A percentile compares a stretch with the other conserved stretches of the same genome.
Evolutionary conservation across 169 alveolate genomes (phyloP).

Genomic region (Plasmodium falciparum): DNA sequence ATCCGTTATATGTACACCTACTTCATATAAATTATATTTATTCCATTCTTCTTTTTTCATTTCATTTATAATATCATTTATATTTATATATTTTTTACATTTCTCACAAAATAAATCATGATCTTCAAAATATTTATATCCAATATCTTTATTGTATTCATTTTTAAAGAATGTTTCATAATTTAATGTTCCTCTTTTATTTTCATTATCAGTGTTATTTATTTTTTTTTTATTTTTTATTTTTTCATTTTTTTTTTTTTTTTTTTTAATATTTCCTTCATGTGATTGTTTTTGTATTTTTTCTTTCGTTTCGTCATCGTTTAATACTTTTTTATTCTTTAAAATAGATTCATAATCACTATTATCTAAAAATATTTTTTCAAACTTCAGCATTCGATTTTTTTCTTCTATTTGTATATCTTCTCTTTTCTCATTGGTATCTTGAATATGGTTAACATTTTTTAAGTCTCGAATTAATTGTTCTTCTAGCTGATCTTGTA

Average conservation of each 20-base stretch:
- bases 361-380: slow-evolving; percentile 2
- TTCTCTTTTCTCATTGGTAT: background rate
- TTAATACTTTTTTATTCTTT: background rate
- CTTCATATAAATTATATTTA: slow-evolving; percentile 80
- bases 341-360: slow-evolving; percentile 17
- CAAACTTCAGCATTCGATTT: background rate
- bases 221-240: background rate
- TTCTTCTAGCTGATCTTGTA: background rate
- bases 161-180: slow-evolving; percentile 25
- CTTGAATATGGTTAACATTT: background rate
- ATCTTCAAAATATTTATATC: slow-evolving; percentile 2
- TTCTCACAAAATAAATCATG: slow-evolving; percentile 53
- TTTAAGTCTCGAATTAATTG: background rate
- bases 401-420: background rate
- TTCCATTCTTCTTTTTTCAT: slow-evolving; percentile 25
- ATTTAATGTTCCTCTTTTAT: background rate
- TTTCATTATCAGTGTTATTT: too few species aligned
- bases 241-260: background rate
- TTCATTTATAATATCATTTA: slow-evolving; percentile 54
- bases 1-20: slow-evolving; percentile 98
- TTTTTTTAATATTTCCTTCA: background rate
- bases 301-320: background rate
- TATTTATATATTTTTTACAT: slow-evolving; percentile 27
- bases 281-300: background rate
- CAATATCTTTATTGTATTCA: slow-evolving; percentile 46